Conservation (phyloP, 257 asterid species). For the Przewalskia tangutica region DNA sequence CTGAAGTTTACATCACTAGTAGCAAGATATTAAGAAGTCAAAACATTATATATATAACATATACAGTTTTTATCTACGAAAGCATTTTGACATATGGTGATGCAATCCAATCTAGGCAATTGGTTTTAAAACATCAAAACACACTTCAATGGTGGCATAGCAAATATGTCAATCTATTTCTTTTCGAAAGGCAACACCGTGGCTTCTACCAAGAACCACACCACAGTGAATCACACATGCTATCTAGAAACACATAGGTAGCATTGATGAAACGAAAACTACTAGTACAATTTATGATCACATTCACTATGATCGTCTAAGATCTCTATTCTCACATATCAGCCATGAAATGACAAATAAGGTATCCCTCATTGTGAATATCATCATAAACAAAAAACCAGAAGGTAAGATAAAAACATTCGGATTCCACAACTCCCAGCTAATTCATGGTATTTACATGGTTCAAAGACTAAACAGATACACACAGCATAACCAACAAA, state of each 20-base stretch:
- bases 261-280: neutral
- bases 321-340: neutral
- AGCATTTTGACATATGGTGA: neutral
- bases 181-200: neutral
- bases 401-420: neutral
- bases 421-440: neutral
- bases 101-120: neutral
- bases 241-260: neutral
- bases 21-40: neutral
- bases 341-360: neutral
- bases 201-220: neutral
- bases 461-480: neutral
- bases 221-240: neutral
- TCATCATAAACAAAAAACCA: neutral
- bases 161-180: neutral
- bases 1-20: neutral
- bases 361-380: neutral
- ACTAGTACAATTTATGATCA: neutral
- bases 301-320: neutral
- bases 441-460: neutral
- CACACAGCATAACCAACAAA: slow-evolving; percentile 2
- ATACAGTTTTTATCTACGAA: neutral
- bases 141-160: neutral
- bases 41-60: neutral
- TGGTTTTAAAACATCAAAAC: neutral